Percentiles rank a stretch among this genome's conserved stretches.
Evolutionary conservation across 331 rosid species (phyloP).

Genomic region (Quercus phellos): DNA sequence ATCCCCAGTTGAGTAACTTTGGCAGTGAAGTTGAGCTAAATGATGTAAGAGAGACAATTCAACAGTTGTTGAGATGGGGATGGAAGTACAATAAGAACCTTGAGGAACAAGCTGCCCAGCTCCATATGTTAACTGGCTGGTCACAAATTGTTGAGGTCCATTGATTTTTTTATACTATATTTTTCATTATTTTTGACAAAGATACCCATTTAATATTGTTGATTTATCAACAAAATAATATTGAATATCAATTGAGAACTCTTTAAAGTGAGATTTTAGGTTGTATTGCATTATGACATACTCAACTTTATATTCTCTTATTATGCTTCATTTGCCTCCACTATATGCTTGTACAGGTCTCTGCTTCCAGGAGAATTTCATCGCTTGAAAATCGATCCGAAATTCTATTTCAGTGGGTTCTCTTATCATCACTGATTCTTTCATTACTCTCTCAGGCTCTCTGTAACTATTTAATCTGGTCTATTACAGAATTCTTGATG

Average conservation of each 20-base stretch:
- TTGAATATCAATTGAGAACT: background rate
- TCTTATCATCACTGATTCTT: conserved; percentile 2
- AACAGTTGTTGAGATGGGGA: conserved; percentile 93
- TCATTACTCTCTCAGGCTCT: conserved; percentile 1
- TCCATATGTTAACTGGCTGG: conserved; percentile 97
- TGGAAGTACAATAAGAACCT: conserved; percentile 96
- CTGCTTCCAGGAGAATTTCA: conserved; percentile 79
- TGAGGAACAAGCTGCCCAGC: conserved; percentile 99
- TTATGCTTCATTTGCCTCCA: background rate
- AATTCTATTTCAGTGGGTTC: conserved; percentile 79
- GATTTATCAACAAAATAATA: too few relatives aligned
- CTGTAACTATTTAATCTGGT: conserved; percentile 15
- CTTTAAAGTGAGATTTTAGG: background rate
- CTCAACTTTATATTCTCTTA: conserved; percentile 15
- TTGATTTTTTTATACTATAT: background rate
- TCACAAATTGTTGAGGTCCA: conserved; percentile 91
- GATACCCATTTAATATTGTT: too few relatives aligned
- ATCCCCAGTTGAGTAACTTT: conserved; percentile 53
- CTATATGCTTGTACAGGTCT: conserved; percentile 44
- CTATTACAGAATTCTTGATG: conserved; percentile 68
- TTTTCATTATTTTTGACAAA: background rate
- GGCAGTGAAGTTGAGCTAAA: conserved; percentile 71
- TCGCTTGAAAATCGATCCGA: conserved; percentile 82
- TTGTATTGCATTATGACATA: background rate
- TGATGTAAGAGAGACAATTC: conserved; percentile 69